These are phyloP conservation scores for Apiotrichum sp. DNA, from an alignment of 1,284 basidiomycete genomes.

Conservation along the genomic window DNA sequence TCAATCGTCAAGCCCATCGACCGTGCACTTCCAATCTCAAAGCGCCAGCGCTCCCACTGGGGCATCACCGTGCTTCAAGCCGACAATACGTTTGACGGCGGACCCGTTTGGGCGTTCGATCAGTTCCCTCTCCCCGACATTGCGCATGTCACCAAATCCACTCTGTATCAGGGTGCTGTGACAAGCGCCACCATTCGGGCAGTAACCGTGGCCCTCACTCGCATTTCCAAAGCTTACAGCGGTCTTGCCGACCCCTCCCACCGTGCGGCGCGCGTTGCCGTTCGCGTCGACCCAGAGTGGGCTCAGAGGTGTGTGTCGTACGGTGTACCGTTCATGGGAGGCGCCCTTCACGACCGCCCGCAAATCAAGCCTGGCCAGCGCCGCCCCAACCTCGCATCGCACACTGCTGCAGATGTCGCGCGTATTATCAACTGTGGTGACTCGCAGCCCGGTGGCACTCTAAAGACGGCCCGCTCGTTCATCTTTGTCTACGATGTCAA, in stretches of 20 bases:
- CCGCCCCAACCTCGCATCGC: slow-evolving; percentile 28
- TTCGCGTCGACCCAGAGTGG: slow-evolving; percentile 21
- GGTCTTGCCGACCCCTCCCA: slow-evolving; percentile 10
- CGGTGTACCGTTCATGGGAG: slow-evolving; percentile 42
- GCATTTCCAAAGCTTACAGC: slow-evolving; percentile 26
- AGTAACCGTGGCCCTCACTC: slow-evolving; percentile 43
- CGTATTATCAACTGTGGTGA: slow-evolving; percentile 47
- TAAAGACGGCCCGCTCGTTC: slow-evolving; percentile 35
- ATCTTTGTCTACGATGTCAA: slow-evolving; percentile 49
- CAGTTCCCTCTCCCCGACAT: slow-evolving; percentile 45
- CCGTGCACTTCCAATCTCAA: slow-evolving; percentile 15
- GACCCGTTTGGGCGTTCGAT: slow-evolving; percentile 51
- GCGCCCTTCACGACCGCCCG: slow-evolving; percentile 43
- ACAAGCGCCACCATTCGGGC: slow-evolving; percentile 43
- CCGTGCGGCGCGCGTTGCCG: slow-evolving; percentile 6
- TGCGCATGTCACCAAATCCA: slow-evolving; percentile 44
- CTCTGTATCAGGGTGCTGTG: slow-evolving; percentile 47
- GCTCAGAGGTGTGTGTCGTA: slow-evolving; percentile 30
- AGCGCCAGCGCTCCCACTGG: slow-evolving; percentile 44
- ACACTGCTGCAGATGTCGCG: slow-evolving; percentile 44
- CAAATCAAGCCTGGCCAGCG: slow-evolving; percentile 44
- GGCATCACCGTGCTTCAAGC: slow-evolving; percentile 49
- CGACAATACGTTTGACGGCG: slow-evolving; percentile 48
- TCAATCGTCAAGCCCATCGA: slow-evolving; percentile 25
- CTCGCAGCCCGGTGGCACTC: slow-evolving; percentile 49